These are phyloP conservation scores for Umbelopsis sp. DNA, from an alignment of 192 early-diverging fungal genomes.

Conservation along the genomic window DNA sequence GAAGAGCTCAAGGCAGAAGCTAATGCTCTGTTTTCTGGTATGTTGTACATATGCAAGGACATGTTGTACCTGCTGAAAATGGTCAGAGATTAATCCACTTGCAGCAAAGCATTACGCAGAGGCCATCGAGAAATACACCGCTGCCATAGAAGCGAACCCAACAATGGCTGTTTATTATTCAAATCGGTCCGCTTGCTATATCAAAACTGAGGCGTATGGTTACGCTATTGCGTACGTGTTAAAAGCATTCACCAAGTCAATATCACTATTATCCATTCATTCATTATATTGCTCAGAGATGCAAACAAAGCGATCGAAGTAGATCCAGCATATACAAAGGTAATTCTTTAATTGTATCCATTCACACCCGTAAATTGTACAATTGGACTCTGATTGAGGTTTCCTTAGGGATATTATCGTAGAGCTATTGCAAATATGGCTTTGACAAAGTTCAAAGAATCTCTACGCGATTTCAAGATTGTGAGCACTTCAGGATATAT, in stretches of 20 bases:
- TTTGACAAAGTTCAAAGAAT: slow-evolving; percentile 84
- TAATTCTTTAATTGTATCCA: background rate
- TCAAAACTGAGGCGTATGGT: slow-evolving; percentile 85
- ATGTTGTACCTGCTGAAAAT: background rate
- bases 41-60: background rate
- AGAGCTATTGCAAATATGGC: slow-evolving; percentile 88
- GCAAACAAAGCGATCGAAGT: slow-evolving; percentile 82
- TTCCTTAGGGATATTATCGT: slow-evolving; percentile 80
- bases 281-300: slow-evolving; percentile 56
- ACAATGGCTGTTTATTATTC: slow-evolving; percentile 85
- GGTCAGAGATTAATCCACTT: background rate
- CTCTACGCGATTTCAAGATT: slow-evolving; percentile 70
- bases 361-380: background rate
- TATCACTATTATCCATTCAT: background rate
- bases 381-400: background rate
- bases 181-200: slow-evolving; percentile 90
- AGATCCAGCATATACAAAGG: slow-evolving; percentile 82
- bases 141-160: slow-evolving; percentile 85
- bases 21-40: slow-evolving; percentile 67
- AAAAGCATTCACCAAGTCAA: too few relatives aligned
- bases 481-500: slow-evolving; percentile 36
- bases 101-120: slow-evolving; percentile 71
- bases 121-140: slow-evolving; percentile 90
- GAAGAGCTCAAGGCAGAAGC: slow-evolving; percentile 68
- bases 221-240: slow-evolving; percentile 61